These are phyloP conservation scores for Kluyveromyces sp. DNA, from an alignment of 1,139 yeast genomes.

Conservation along the genomic window DNA sequence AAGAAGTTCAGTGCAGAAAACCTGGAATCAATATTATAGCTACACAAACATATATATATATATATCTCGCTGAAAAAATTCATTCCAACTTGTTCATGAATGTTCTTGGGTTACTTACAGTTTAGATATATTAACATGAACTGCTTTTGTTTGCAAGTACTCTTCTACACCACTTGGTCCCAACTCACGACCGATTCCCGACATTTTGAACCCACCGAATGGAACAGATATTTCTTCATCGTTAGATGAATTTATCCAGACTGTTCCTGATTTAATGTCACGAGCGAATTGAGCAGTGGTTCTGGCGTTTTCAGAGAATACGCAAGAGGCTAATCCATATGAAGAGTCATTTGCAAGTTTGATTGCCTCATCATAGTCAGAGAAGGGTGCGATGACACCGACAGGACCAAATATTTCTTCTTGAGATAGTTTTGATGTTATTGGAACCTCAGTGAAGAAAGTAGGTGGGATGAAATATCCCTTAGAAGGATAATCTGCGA, in stretches of 20 bases:
- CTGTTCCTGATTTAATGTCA: conserved; percentile 69
- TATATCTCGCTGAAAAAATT: too few relatives aligned
- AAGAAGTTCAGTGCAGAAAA: too few relatives aligned
- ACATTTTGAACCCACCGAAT: conserved; percentile 75
- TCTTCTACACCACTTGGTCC: conserved; percentile 74
- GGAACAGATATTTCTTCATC: conserved; percentile 73
- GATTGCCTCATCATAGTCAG: conserved; percentile 64
- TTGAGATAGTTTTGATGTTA: conserved; percentile 48
- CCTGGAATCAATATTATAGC: too few relatives aligned
- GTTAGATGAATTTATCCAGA: conserved; percentile 80
- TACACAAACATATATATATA: too few relatives aligned
- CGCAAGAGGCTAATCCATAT: conserved; percentile 75
- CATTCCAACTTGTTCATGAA: too few relatives aligned
- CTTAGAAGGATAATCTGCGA: conserved; percentile 38
- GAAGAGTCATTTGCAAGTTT: conserved; percentile 61
- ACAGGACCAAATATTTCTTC: conserved; percentile 95
- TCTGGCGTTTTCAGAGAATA: conserved; percentile 60
- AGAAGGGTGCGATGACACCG: conserved; percentile 64
- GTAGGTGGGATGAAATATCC: conserved; percentile 68
- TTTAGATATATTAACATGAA: conserved; percentile 47
- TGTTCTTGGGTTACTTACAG: conserved; percentile 2
- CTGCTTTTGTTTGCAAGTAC: conserved; percentile 75
- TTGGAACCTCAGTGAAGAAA: conserved; percentile 54
- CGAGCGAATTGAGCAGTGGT: conserved; percentile 56
- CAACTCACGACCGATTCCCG: conserved; percentile 83